Evolutionary conservation across 441 rosid species (phyloP).

Genomic region (Croton setiger): DNA sequence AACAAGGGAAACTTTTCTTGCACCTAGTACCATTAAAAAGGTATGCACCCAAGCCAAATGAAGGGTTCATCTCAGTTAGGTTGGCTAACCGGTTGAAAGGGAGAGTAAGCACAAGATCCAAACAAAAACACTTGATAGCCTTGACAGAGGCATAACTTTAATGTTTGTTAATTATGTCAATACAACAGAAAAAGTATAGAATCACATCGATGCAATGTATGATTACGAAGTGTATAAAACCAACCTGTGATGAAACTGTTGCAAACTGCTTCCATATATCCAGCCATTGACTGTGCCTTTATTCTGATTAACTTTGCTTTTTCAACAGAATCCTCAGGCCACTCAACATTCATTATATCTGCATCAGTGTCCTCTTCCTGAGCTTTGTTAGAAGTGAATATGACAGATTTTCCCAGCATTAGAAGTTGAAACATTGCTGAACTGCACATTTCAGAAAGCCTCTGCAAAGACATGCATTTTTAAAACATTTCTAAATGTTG

Average conservation of each 20-base stretch:
- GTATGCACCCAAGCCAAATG: not conserved
- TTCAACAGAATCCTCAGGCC: constrained; percentile 90
- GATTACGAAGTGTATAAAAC: constrained; percentile 4
- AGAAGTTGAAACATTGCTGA: constrained; percentile 84
- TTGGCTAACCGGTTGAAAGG: not conserved
- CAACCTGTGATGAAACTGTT: constrained; percentile 86
- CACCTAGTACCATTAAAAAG: not conserved
- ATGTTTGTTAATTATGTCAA: not conserved
- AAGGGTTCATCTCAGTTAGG: not conserved
- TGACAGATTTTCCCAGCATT: constrained; percentile 71
- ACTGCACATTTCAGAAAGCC: constrained; percentile 91
- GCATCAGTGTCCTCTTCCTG: constrained; percentile 60
- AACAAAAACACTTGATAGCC: not conserved
- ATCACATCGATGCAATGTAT: not conserved
- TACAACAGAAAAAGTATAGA: not conserved
- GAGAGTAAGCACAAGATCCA: not conserved
- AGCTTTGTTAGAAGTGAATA: constrained; percentile 57
- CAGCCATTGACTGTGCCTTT: constrained; percentile 70
- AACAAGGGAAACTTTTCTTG: not conserved
- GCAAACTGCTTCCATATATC: constrained; percentile 73
- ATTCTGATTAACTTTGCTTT: constrained; percentile 72
- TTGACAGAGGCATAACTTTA: not conserved
- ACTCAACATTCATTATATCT: constrained; percentile 47
- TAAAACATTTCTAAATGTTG: not conserved
- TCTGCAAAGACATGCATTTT: constrained; percentile 50